Evolutionary conservation across 106 monocot genomes (phyloP), one percentile per base, ranked within the genome.

Genomic region (Allium fistulosum): DNA sequence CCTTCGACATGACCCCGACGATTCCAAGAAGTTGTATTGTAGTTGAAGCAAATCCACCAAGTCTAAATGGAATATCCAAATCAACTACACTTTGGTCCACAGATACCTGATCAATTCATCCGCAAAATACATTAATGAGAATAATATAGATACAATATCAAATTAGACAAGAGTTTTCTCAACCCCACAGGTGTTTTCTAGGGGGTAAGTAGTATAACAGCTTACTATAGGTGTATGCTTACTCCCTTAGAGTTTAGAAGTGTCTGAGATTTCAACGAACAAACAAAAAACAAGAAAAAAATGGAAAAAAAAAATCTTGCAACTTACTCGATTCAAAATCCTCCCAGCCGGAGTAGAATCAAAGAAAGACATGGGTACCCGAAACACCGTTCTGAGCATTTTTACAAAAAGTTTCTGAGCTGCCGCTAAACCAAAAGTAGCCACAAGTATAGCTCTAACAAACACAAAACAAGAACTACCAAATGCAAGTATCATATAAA

Each of bases 61-160:
- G 92, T 58, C 97, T 81, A 69, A 89, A 89, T 57, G 97, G 92
- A 75, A 97, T 97, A 77, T 97, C 97, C 71, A 92, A 81, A 79
- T 97, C 97, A 59, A 97, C 89, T 66, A 97, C 88, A 82, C 92
- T 97, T 83, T 97, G 97, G 83, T 97, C 97, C 69, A 92, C 82
- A 74, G 97, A 97, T n/a, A 97, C 97, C 97, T 97, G 86, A 78
- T 58, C 73, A 53, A 57, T 74, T 61, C 53, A 73, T 71, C 71
- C 37, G 5, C 37, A 37, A 37, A 37, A 37, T 37, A 37, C 37
- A 37, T 37, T 1, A 37, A 37, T 4, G 37, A 37, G 37, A 37
- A 37, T 37, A 37, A 37, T 5, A 37, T 37, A 37, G 2, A 37
- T 5, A 37, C 37, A 37, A 2, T 37, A 37, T 37, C 37, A 37